phyloP scores from a whole-genome alignment of 106 monocot species.

The Ottelia alismoides region DNA sequence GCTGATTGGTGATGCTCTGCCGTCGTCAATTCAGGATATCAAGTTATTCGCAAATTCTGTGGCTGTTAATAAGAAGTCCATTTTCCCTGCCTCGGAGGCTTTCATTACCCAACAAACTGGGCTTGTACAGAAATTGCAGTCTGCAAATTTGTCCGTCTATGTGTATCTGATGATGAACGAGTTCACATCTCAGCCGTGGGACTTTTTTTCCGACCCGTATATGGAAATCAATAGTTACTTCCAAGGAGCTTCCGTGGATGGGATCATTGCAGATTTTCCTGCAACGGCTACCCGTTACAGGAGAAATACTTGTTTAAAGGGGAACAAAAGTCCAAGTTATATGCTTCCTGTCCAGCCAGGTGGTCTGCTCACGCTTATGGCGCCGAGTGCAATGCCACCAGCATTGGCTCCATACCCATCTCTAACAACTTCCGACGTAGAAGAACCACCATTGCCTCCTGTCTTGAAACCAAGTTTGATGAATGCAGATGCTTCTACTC shows the following conservation, averaged over 20 bases:
- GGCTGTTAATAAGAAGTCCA: conserved; percentile 34
- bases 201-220: conserved; percentile 57
- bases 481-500: too few species aligned
- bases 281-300: conserved; percentile 39
- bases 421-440: conserved; percentile 28
- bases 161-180: conserved; percentile 52
- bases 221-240: conserved; percentile 58
- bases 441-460: conserved; percentile 48
- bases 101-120: conserved; percentile 30
- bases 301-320: conserved; percentile 36
- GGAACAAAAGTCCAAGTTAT: too few species aligned
- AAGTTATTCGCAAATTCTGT: conserved; percentile 49
- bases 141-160: conserved; percentile 43
- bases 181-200: conserved; percentile 48
- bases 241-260: conserved; percentile 43
- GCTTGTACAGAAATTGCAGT: conserved; percentile 25
- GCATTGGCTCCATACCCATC: conserved; percentile 29
- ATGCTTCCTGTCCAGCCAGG: conserved; percentile 18
- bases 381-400: conserved; percentile 13
- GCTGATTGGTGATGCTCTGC: conserved; percentile 26
- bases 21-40: conserved; percentile 40
- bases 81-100: conserved; percentile 13
- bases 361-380: conserved; percentile 9
- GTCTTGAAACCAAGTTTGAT: background rate
- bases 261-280: conserved; percentile 73